Base-by-base conservation (phyloP, 352 stramenopile species). In the Phytophthora pluvialis region DNA sequence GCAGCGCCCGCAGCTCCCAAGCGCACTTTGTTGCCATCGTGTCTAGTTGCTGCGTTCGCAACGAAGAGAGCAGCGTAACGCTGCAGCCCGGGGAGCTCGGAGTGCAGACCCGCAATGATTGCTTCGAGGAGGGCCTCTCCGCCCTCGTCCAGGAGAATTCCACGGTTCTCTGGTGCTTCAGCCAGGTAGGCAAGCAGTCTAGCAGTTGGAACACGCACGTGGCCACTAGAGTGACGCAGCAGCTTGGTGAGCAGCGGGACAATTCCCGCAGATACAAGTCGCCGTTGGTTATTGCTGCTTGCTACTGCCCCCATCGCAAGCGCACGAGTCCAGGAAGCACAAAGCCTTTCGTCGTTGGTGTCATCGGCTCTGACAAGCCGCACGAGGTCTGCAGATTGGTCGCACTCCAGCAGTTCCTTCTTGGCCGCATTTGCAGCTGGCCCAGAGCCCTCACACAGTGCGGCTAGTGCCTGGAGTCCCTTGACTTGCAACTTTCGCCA, bases 21-120 rank as follows among this genome's bases (percentile, higher is more conserved):
- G 1, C 68, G 65, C 0, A 90, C 50, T 51, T 91, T 91, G 62
- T 89, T 89, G 5, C 70, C 70, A 42, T 81, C 81, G 31, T 82
- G 83, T n/a, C 85, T 69, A 18, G 83, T 92, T 13, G 72, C 64
- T 39, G 88, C 57, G 42, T 92, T 74, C 0, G 83, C 80, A 4
- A 92, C 70, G 1, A 86, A 64, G 4, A 94, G 60, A 13, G 83
- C 79, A 4, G 65, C 42, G 45, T 84, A 92, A 2, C 81, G 73
- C 46, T 92, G 81, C 4, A 94, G 39, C 8, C 85, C 75, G n/a
- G 78, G 70, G 1, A 79, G 39, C 4, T 92, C 78, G 0, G 80
- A 84, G 29, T 89, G 78, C 4, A 92, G 47, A 12, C 67, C 69
- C 8, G 52, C 44, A 16, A 86, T 74, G 3, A 88, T 60, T 0